Evolutionary conservation across 345 rosid genomes (phyloP).

Genomic region (Conringia planisiliqua): DNA sequence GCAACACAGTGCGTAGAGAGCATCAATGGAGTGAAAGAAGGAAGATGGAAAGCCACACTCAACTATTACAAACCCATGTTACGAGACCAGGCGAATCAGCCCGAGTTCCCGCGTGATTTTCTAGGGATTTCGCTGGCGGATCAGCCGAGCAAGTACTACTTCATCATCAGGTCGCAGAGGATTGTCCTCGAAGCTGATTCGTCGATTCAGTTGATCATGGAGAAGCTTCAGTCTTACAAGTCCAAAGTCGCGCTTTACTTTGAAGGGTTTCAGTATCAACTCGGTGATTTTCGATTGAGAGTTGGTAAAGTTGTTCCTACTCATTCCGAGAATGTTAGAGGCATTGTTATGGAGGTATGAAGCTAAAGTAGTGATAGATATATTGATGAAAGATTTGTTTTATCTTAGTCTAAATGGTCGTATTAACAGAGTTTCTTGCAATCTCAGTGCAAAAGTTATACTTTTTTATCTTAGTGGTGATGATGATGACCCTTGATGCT

Average conservation of each 20-base stretch:
- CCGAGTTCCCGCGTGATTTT: slow-evolving; percentile 80
- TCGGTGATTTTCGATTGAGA: slow-evolving; percentile 84
- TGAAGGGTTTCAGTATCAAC: slow-evolving; percentile 89
- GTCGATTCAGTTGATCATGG: slow-evolving; percentile 82
- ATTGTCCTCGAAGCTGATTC: slow-evolving; percentile 77
- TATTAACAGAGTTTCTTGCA: too few species aligned
- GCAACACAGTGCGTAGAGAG: slow-evolving; percentile 77
- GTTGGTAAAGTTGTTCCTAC: slow-evolving; percentile 84
- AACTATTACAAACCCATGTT: slow-evolving; percentile 55
- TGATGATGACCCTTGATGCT: background rate
- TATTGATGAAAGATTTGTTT: too few species aligned
- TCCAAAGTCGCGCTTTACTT: slow-evolving; percentile 67
- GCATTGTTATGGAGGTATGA: slow-evolving; percentile 92
- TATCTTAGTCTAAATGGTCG: too few species aligned
- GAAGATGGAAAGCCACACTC: slow-evolving; percentile 86
- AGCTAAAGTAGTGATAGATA: too few species aligned
- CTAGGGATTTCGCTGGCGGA: slow-evolving; percentile 73
- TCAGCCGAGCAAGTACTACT: slow-evolving; percentile 76
- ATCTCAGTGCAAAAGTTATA: too few species aligned
- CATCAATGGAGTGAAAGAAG: slow-evolving; percentile 85
- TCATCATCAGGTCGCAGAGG: slow-evolving; percentile 64
- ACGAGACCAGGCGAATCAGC: slow-evolving; percentile 45
- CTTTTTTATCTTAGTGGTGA: background rate
- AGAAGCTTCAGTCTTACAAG: slow-evolving; percentile 89
- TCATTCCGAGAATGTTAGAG: slow-evolving; percentile 82